These are phyloP conservation scores for Schizochytrium sp. DNA, from an alignment of 108 stramenopile species.

Conservation along the genomic window DNA sequence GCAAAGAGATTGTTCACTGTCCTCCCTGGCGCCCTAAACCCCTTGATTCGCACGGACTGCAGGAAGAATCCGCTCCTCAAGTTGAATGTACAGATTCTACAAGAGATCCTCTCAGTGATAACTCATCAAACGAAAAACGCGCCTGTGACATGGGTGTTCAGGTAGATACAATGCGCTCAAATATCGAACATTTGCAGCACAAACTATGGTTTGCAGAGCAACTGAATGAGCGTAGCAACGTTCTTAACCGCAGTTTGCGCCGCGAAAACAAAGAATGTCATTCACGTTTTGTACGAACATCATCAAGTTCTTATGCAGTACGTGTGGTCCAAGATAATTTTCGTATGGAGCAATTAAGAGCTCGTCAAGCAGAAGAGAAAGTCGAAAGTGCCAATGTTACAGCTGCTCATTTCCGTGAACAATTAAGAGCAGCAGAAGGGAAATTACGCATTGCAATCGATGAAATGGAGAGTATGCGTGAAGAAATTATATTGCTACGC, in stretches of 20 bases:
- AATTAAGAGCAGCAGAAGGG: not conserved
- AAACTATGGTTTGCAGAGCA: slow-evolving; percentile 20
- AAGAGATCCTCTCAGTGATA: too few relatives aligned
- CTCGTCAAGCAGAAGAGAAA: not conserved
- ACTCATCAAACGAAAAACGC: too few relatives aligned
- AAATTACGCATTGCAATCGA: slow-evolving; percentile 19
- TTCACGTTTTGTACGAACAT: not conserved
- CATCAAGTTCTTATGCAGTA: too few relatives aligned
- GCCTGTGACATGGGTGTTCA: too few relatives aligned
- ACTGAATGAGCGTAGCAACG: not conserved
- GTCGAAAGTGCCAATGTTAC: not conserved
- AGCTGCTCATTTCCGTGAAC: not conserved
- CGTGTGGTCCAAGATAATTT: too few relatives aligned
- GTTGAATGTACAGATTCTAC: too few relatives aligned
- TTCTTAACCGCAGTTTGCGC: not conserved
- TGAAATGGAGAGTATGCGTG: slow-evolving; percentile 6
- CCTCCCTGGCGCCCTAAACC: too few relatives aligned
- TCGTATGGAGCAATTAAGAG: not conserved
- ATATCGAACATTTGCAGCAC: slow-evolving; percentile 8
- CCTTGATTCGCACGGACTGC: not conserved
- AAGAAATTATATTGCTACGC: not conserved
- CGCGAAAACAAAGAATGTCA: slow-evolving; percentile 9
- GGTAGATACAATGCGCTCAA: too few relatives aligned
- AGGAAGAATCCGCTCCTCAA: not conserved
- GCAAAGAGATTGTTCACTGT: too few relatives aligned